Base-by-base conservation (phyloP, 305 asterid species). In the Ilex paraguariensis region DNA sequence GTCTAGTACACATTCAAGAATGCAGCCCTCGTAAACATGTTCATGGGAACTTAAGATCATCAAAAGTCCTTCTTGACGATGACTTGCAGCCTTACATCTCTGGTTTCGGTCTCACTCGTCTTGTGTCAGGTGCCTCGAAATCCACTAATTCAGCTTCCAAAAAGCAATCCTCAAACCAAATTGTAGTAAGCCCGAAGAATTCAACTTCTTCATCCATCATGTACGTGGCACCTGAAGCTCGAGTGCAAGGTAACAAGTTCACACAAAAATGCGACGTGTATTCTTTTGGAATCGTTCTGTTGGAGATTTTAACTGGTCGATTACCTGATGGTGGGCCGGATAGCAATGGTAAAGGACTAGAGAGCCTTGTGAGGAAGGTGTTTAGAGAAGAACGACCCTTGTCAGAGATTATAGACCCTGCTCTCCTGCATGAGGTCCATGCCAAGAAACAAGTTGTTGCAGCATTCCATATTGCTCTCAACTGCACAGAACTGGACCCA, bases 371-470 rank as follows among this genome's bases (percentile, higher is more conserved):
- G 49, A 77, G 99, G 76, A 83, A 78, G 61, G 91, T 78, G 21
- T 93, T 93, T 28, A 77, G 80, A 0, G 95, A 93, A 57, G 95
- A 82, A 71, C 83, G 84, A 15, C 91, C 95, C 0, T 67, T 87
- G 73, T 90, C 95, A 0, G 96, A 86, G 75, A 74, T 93, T 49
- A 84, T 93, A 55, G 99, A 90, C 65, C 89, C 89, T 10, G 66
- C 73, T 31, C 87, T 93, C 6, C 14, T 83, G 80, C 84, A 76
- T 4, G 99, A 93, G 91, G 92, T 84, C 31, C 87, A 79, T 40
- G 97, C 95, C 0, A 93, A 90, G 79, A 87, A 82, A 65, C 97
- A 93, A 76, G 99, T 93, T 1, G 80, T 93, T 8, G 96, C 97
- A 0, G 66, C 86, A 31, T 90, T 93, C 74, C 95, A 93, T 45